These are phyloP conservation scores for Penicillium freii DNA, from an alignment of 2,329 filamentous ascomycete genomes.

Conservation along the genomic window DNA sequence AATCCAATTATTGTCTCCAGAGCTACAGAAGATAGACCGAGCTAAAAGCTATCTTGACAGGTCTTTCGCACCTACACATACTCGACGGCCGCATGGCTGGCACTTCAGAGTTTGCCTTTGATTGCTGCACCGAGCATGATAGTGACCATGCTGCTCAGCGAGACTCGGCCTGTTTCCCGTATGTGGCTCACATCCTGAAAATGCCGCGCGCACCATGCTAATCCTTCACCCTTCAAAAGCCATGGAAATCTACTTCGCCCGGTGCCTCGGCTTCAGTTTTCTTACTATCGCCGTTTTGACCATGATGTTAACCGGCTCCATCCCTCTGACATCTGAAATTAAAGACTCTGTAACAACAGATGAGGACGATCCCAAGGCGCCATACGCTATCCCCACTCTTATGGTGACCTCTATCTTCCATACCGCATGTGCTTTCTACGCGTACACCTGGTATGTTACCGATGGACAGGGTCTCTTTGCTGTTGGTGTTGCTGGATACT, in stretches of 20 bases:
- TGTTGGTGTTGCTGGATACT: slow-evolving; percentile 59
- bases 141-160: slow-evolving; percentile 57
- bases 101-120: slow-evolving; percentile 52
- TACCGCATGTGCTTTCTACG: slow-evolving; percentile 59
- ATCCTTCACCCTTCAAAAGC: slow-evolving; percentile 38
- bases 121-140: slow-evolving; percentile 62
- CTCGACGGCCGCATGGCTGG: slow-evolving; percentile 45
- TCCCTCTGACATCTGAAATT: slow-evolving; percentile 61
- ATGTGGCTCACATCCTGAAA: slow-evolving; percentile 21
- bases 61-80: slow-evolving; percentile 48
- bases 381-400: slow-evolving; percentile 65
- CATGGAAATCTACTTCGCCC: slow-evolving; percentile 71
- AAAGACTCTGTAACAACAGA: slow-evolving; percentile 43
- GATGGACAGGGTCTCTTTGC: slow-evolving; percentile 57
- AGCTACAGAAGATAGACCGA: slow-evolving; percentile 9
- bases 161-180: slow-evolving; percentile 57
- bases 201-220: slow-evolving; percentile 2
- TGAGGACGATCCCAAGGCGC: slow-evolving; percentile 51
- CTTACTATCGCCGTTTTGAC: slow-evolving; percentile 62
- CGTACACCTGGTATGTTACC: slow-evolving; percentile 65
- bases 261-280: slow-evolving; percentile 66
- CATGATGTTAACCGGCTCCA: slow-evolving; percentile 67
- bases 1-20: neutral
- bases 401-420: slow-evolving; percentile 68
- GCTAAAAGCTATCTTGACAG: slow-evolving; percentile 25